A percentile compares a stretch with the other conserved stretches of the same genome.
Evolutionary conservation across 306 rosid species (phyloP).

Genomic region (Sphenostylis stenocarpa): DNA sequence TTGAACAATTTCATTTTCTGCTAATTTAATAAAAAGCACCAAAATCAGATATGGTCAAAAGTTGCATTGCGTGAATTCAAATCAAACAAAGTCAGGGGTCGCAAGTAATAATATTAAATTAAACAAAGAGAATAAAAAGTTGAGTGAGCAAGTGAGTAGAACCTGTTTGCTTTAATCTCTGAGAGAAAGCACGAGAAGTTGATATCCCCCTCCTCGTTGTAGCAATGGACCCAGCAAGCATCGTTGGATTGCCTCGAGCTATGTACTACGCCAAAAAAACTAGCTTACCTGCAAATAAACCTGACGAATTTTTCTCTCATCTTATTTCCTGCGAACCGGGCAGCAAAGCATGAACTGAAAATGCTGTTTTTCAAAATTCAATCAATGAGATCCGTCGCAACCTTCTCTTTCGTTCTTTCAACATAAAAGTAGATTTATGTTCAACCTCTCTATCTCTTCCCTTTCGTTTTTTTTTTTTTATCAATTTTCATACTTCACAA

Average conservation of each 20-base stretch:
- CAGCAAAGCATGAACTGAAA: background rate
- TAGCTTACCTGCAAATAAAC: background rate
- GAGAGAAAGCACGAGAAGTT: constrained; percentile 49
- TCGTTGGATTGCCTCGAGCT: background rate
- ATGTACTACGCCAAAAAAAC: background rate
- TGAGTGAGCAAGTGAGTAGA: background rate
- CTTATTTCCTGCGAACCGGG: background rate
- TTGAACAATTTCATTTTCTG: constrained; percentile 79
- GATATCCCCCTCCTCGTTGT: constrained; percentile 53
- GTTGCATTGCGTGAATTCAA: constrained; percentile 1
- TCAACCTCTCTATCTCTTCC: background rate
- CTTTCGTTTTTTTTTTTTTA: background rate
- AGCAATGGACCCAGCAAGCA: constrained; percentile 43
- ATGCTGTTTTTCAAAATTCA: background rate
- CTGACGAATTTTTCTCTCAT: background rate
- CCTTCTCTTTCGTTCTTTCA: background rate
- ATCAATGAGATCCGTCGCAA: background rate
- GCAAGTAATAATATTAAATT: background rate
- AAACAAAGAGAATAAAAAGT: background rate
- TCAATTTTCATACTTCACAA: background rate
- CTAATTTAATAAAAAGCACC: constrained; percentile 43
- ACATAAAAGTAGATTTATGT: background rate
- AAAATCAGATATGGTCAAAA: constrained; percentile 21
- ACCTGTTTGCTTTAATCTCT: constrained; percentile 88
- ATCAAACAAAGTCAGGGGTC: constrained; percentile 13